phyloP scores from a whole-genome alignment of 2,329 filamentous ascomycete genomes.

The Dothidotthia symphoricarpi region DNA sequence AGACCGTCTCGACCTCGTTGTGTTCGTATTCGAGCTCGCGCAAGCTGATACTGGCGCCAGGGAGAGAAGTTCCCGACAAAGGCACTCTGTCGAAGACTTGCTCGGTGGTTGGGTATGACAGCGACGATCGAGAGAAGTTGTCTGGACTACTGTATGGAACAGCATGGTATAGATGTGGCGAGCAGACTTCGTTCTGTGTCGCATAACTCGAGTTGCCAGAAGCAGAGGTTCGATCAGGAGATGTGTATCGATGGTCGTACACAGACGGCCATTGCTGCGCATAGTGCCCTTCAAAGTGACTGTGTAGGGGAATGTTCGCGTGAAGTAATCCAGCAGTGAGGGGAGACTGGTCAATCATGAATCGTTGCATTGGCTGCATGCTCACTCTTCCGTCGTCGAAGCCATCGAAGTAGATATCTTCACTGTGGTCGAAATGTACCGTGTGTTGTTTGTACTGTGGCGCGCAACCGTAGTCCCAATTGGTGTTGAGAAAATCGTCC shows the following conservation, averaged over 20 bases:
- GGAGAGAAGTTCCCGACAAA: conserved; percentile 7
- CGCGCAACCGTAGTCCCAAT: conserved; percentile 15
- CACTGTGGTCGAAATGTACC: conserved; percentile 11
- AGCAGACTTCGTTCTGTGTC: conserved; percentile 31
- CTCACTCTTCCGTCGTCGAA: conserved; percentile 22
- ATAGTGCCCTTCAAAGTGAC: conserved; percentile 16
- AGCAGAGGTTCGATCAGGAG: conserved; percentile 35
- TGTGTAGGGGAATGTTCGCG: conserved; percentile 24
- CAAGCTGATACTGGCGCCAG: conserved; percentile 24
- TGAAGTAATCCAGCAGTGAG: conserved; percentile 29
- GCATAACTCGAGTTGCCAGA: conserved; percentile 35
- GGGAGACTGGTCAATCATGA: conserved; percentile 31
- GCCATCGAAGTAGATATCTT: conserved; percentile 18
- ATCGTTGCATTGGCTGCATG: conserved; percentile 37
- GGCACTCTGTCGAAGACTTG: conserved; percentile 14
- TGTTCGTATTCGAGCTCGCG: conserved; percentile 37
- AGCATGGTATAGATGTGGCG: conserved; percentile 20
- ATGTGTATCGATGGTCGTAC: conserved; percentile 26
- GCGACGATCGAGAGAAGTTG: conserved; percentile 15
- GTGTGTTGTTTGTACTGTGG: conserved; percentile 15
- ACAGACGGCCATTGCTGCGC: conserved; percentile 23
- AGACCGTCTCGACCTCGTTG: conserved; percentile 21
- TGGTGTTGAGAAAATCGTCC: conserved; percentile 19
- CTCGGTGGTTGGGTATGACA: conserved; percentile 21
- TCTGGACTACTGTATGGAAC: conserved; percentile 20